Percentiles rank a stretch among this genome's conserved stretches.
These are phyloP conservation scores for Cicer chorassanicum DNA, from an alignment of 306 rosid species.

Conservation along the genomic window DNA sequence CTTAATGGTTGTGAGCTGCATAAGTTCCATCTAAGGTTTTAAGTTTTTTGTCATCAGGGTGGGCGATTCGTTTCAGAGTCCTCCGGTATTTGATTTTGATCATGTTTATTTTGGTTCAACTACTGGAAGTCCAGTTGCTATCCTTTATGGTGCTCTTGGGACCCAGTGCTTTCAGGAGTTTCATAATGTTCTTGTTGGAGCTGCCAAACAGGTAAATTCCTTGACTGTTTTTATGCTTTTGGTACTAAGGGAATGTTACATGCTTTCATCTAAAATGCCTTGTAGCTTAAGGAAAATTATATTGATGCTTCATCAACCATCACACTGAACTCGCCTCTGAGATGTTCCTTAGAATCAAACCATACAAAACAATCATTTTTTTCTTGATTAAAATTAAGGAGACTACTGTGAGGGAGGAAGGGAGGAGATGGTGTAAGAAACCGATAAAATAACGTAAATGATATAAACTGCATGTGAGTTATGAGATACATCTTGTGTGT, in stretches of 20 bases:
- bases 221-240: conserved; percentile 32
- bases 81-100: conserved; percentile 87
- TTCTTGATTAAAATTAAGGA: not conserved
- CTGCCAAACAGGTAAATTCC: conserved; percentile 74
- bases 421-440: conserved; percentile 9
- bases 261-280: conserved; percentile 34
- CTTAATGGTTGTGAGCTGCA: conserved; percentile 6
- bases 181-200: conserved; percentile 70
- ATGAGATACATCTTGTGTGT: not conserved
- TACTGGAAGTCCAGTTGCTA: conserved; percentile 69
- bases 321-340: conserved; percentile 10
- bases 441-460: not conserved
- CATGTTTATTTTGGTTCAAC: conserved; percentile 77
- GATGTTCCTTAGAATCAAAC: conserved; percentile 19
- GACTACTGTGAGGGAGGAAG: not conserved
- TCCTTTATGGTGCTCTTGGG: conserved; percentile 94
- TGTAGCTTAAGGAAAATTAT: conserved; percentile 16
- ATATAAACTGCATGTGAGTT: not conserved
- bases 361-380: not conserved
- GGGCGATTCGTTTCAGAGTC: conserved; percentile 69
- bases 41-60: conserved; percentile 50
- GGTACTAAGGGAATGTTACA: conserved; percentile 7
- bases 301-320: not conserved
- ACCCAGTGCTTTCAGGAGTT: conserved; percentile 85
- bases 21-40: not conserved